Evolutionary conservation across 2,329 filamentous ascomycete genomes (phyloP), one percentile per base, ranked within the genome.

Genomic region (Chrysosporium queenslandicum): DNA sequence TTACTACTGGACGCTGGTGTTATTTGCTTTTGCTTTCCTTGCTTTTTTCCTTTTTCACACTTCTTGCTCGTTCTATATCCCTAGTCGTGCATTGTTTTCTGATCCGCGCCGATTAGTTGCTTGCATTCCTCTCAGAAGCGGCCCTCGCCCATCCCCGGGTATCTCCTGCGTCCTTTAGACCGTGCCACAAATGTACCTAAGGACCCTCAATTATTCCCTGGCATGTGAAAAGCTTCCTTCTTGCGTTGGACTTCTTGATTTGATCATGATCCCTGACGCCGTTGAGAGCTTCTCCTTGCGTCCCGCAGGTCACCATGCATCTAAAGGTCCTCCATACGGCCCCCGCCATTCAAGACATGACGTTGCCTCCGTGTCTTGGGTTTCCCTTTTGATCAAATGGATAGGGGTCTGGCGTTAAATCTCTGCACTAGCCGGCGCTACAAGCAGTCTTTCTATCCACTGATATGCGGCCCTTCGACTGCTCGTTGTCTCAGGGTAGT

Each of bases 401-500:
- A 34, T 3, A 49, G n/a, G 14, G 23, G 27, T 39, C 45, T 37
- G 34, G 39, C 45, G 46, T 36, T 32, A n/a, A 32, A 8, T 37
- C 29, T 43, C n/a, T 45, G 20, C 14, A 8, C 18, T 53, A 49
- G 41, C 36, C 51, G 46, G 32, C 51, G 34, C 39, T 49, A 53
- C 45, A 12, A 5, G 16, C 7, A n/a, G 16, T 8, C 8, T 40
- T 41, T 30, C 34, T 23, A 30, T 49, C 51, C 51, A 53, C 21
- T 53, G 34, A 48, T 45, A 30, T 36, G 39, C 12, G 20, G 20
- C 40, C 20, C 29, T 49, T 53, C 30, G 34, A 36, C 40, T 36
- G 5, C 45, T 23, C 9, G 12, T 11, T 23, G 30, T 43, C n/a
- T 45, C 21, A 7, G 27, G 43, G 12, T 11, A 34, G 16, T 29